These are phyloP conservation scores for Naganishia onofrii DNA, from an alignment of 768 basidiomycete genomes.

Conservation along the genomic window DNA sequence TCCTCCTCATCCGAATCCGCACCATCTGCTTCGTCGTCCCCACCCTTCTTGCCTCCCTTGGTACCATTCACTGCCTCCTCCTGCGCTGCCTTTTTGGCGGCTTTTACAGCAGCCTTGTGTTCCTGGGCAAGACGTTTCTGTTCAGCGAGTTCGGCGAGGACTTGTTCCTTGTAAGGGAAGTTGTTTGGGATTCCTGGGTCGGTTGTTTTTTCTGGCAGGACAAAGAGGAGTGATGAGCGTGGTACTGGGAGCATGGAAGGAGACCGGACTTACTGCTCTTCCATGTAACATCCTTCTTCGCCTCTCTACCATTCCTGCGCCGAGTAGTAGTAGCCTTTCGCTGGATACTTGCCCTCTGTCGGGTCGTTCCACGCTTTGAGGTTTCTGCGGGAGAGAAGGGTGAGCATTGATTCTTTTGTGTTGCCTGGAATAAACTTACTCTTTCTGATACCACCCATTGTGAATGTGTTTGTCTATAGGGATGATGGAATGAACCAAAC, in stretches of 20 bases:
- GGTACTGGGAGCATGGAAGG: no score
- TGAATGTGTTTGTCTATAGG: conserved; percentile 10
- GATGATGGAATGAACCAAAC: background rate
- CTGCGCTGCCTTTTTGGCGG: conserved; percentile 56
- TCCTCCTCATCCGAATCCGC: conserved; percentile 53
- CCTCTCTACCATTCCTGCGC: conserved; percentile 70
- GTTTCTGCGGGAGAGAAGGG: conserved; percentile 61
- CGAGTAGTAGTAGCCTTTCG: conserved; percentile 72
- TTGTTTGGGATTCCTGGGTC: conserved; percentile 91
- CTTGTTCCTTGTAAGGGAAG: conserved; percentile 91
- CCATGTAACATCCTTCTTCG: conserved; percentile 79
- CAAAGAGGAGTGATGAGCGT: background rate
- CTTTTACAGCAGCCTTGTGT: conserved; percentile 68
- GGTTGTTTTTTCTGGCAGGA: conserved; percentile 61
- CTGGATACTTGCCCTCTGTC: conserved; percentile 69
- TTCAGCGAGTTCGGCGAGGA: conserved; percentile 83
- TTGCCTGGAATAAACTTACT: conserved; percentile 36
- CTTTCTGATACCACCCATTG: conserved; percentile 51
- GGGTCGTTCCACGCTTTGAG: conserved; percentile 71
- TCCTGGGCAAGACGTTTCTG: conserved; percentile 72
- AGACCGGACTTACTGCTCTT: conserved; percentile 67
- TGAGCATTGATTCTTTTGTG: background rate
- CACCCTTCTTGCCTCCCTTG: no score
- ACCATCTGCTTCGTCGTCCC: conserved; percentile 55
- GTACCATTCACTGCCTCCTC: conserved; percentile 49